These are phyloP conservation scores for Nakazawaea holstii DNA, from an alignment of 805 yeast genomes.

Conservation along the genomic window DNA sequence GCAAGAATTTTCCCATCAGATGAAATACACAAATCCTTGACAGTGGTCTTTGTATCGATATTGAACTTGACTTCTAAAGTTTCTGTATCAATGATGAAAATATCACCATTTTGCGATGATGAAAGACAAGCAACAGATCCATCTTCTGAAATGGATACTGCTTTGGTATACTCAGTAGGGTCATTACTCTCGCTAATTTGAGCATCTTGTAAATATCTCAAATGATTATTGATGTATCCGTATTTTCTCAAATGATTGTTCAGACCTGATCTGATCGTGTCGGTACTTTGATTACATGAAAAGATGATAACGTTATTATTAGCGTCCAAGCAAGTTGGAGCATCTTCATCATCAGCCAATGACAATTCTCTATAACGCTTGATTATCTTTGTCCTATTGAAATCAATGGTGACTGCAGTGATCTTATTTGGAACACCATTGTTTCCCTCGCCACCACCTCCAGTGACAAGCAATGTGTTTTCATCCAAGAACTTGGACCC, in stretches of 20 bases:
- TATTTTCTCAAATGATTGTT: constrained; percentile 72
- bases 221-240: constrained; percentile 52
- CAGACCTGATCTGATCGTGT: constrained; percentile 49
- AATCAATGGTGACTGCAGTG: constrained; percentile 56
- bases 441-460: constrained; percentile 95
- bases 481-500: constrained; percentile 68
- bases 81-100: constrained; percentile 56
- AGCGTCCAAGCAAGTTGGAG: constrained; percentile 79
- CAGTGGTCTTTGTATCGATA: constrained; percentile 46
- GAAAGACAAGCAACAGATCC: constrained; percentile 64
- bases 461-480: constrained; percentile 63
- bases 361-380: constrained; percentile 61
- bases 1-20: constrained; percentile 63
- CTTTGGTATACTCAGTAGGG: constrained; percentile 58
- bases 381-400: constrained; percentile 40
- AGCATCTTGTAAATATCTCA: constrained; percentile 53
- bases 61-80: constrained; percentile 49
- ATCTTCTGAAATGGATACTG: constrained; percentile 51
- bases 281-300: constrained; percentile 71
- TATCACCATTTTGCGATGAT: constrained; percentile 53
- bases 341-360: constrained; percentile 64
- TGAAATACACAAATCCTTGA: constrained; percentile 62
- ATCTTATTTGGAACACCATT: constrained; percentile 85
- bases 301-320: constrained; percentile 49
- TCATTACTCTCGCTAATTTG: constrained; percentile 47